phyloP scores from a whole-genome alignment of 164 flowering plant genomes.

The Magnolia kwangsiensis region DNA sequence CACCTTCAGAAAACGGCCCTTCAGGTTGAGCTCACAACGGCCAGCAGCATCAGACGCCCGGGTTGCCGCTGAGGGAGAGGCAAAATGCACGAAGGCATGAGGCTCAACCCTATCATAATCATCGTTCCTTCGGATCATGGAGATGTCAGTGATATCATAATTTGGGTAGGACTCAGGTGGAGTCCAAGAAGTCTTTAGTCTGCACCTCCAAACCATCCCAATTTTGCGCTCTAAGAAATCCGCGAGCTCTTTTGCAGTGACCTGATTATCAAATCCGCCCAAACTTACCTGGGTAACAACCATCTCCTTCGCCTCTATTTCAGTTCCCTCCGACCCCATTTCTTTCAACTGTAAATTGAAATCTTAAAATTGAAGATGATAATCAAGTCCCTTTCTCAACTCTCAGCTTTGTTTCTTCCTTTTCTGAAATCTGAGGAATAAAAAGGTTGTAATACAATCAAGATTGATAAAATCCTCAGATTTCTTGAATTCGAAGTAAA shows the following conservation, averaged over 20 bases:
- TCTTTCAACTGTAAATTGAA: background rate
- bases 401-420: background rate
- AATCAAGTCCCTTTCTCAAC: too few species aligned
- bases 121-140: conserved; percentile 19
- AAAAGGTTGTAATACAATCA: too few species aligned
- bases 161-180: conserved; percentile 65
- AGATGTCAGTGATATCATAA: conserved; percentile 24
- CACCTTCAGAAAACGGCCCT: conserved; percentile 43
- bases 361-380: background rate
- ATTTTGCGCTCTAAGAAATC: conserved; percentile 47
- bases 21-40: conserved; percentile 39
- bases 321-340: conserved; percentile 37
- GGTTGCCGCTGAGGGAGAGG: conserved; percentile 34
- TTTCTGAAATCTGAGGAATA: too few species aligned
- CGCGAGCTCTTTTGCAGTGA: conserved; percentile 46
- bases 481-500: too few species aligned
- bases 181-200: conserved; percentile 84
- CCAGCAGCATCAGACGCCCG: conserved; percentile 49
- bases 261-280: conserved; percentile 58
- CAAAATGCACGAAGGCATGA: conserved; percentile 95
- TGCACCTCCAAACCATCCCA: conserved; percentile 68
- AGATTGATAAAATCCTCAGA: too few species aligned
- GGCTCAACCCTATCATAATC: conserved; percentile 64
- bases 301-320: conserved; percentile 15
- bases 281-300: conserved; percentile 59